Evolutionary conservation across 495 filamentous ascomycete species (phyloP), one percentile per base, ranked within the genome.

Genomic region (Saxophila tyrrhenica): DNA sequence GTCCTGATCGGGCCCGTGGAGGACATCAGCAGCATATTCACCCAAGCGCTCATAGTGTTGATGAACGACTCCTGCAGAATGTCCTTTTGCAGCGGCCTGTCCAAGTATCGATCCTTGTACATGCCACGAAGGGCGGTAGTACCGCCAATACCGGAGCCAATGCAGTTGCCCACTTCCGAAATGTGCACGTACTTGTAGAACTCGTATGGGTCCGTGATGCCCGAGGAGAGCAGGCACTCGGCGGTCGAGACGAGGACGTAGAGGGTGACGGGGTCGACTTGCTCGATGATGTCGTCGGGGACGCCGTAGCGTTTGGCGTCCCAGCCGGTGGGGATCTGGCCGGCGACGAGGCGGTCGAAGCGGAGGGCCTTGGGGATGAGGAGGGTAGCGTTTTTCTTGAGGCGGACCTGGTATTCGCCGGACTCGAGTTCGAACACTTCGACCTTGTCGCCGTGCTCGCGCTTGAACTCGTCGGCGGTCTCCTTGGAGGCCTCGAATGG

Each of bases 121-220:
- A 99, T 97, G 55, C 90, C 90, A 58, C 91, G 80, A 54, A 97
- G 78, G 52, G 92, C 94, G 60, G 79, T 78, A 47, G 87, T 88
- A 69, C 92, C 92, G 76, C 92, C 92, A 69, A 97, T 89, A 73
- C 92, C 92, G 11, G 94, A 97, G 66, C 92, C 92, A 58, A 99
- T 79, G 69, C 94, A 97, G 76, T 99, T 99, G 67, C 94, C 92
- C 41, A 99, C 86, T 67, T 99, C 86, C 1, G 94, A 96, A 49
- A 99, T 79, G 68, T 99, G 92, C 54, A 99, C 92, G 64, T 99
- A 97, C 73, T 96, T 88, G 78, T 99, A 99, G 72, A 99, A 97
- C 70, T 99, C 92, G 64, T 96, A 99, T 21, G 92, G 94, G 68
- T 99, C 94, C n/a, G 90, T 96, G 67, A 99, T 90, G 82, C 92